Percentiles rank a stretch among this genome's conserved stretches.
phyloP scores from a whole-genome alignment of 2,329 filamentous ascomycete species.

The Cephalotrichum gorgonifer region DNA sequence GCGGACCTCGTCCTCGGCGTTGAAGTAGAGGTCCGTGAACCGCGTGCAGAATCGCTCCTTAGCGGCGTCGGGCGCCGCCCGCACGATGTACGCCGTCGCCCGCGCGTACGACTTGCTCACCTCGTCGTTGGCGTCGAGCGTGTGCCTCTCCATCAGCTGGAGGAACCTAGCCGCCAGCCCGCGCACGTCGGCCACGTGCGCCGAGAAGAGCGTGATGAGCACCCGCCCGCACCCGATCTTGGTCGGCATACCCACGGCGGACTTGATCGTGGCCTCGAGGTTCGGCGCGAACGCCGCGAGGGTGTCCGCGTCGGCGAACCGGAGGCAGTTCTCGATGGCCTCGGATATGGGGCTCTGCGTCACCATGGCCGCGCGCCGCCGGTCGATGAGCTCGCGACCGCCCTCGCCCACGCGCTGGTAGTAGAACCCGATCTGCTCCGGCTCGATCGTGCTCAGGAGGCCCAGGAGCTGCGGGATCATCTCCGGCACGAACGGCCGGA shows the following conservation, averaged over 20 bases:
- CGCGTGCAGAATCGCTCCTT: conserved; percentile 40
- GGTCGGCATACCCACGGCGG: conserved; percentile 79
- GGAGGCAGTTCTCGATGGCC: conserved; percentile 80
- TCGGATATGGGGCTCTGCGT: conserved; percentile 84
- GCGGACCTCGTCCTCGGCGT: conserved; percentile 64
- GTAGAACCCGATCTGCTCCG: conserved; percentile 81
- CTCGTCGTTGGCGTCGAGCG: conserved; percentile 87
- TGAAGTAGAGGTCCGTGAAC: conserved; percentile 65
- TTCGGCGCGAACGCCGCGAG: conserved; percentile 64
- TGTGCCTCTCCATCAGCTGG: conserved; percentile 66
- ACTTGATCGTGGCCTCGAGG: conserved; percentile 72
- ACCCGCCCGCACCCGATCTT: conserved; percentile 87
- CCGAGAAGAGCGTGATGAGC: conserved; percentile 73
- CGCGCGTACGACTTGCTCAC: conserved; percentile 83
- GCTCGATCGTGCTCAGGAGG: conserved; percentile 79
- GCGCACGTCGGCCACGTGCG: conserved; percentile 64
- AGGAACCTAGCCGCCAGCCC: conserved; percentile 69
- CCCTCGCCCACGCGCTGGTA: conserved; percentile 84
- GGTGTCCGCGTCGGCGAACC: conserved; percentile 67
- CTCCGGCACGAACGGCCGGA: conserved; percentile 71
- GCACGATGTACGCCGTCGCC: conserved; percentile 75
- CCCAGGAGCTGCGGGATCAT: conserved; percentile 74
- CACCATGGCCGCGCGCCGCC: conserved; percentile 70
- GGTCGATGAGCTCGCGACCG: conserved; percentile 83
- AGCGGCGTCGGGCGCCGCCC: conserved; percentile 37